Conservation (phyloP, 2,329 filamentous ascomycete species). For the Clarireedia paspali region DNA sequence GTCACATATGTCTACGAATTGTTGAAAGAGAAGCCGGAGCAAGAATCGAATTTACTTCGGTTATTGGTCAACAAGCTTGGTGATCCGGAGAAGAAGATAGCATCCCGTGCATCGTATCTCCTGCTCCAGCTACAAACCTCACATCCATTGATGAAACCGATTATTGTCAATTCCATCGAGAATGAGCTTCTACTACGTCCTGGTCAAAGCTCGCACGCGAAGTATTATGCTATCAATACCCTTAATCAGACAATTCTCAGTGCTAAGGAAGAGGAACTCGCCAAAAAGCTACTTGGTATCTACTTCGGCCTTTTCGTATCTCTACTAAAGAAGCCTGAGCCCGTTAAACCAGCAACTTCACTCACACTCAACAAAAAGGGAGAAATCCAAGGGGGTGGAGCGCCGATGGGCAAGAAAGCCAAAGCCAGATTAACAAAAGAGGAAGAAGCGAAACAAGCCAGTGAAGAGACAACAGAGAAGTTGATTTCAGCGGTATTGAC, state of each 20-base stretch:
- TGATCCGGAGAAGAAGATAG: slow-evolving; percentile 90
- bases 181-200: slow-evolving; percentile 81
- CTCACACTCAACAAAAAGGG: slow-evolving; percentile 41
- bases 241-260: slow-evolving; percentile 94
- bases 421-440: slow-evolving; percentile 33
- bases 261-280: slow-evolving; percentile 71
- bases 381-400: slow-evolving; percentile 45
- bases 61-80: slow-evolving; percentile 94
- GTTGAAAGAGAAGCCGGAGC: slow-evolving; percentile 91
- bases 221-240: slow-evolving; percentile 94
- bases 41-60: slow-evolving; percentile 87
- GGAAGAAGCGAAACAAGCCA: slow-evolving; percentile 31
- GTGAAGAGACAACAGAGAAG: slow-evolving; percentile 64
- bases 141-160: slow-evolving; percentile 88
- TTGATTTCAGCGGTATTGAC: slow-evolving; percentile 85
- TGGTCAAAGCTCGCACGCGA: slow-evolving; percentile 78
- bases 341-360: slow-evolving; percentile 31
- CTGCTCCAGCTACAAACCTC: slow-evolving; percentile 83
- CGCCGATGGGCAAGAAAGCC: slow-evolving; percentile 43
- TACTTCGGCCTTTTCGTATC: slow-evolving; percentile 88
- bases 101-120: slow-evolving; percentile 86
- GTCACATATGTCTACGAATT: slow-evolving; percentile 89
- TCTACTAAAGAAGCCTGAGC: slow-evolving; percentile 57
- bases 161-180: slow-evolving; percentile 79
- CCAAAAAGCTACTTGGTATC: slow-evolving; percentile 74